These are phyloP conservation scores for Tephrocybe sp. DNA, from an alignment of 768 basidiomycete genomes.

Conservation along the genomic window DNA sequence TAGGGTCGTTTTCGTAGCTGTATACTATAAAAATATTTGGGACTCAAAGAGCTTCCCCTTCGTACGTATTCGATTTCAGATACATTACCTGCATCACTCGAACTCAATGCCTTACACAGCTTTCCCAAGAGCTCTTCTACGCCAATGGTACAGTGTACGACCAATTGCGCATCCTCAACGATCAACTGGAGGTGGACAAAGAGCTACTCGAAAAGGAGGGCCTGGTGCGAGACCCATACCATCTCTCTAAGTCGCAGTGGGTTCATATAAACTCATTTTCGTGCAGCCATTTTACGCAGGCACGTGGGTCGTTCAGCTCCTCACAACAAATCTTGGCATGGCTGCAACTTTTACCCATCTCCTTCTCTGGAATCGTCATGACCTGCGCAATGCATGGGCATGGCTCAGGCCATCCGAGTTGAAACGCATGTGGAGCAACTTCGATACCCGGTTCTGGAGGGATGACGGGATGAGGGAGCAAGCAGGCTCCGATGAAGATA, in stretches of 20 bases:
- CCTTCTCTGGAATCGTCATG: conserved; percentile 44
- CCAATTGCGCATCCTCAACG: conserved; percentile 46
- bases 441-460: conserved; percentile 43
- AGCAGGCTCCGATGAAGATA: conserved; percentile 23
- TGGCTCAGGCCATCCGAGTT: conserved; percentile 42
- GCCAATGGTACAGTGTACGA: conserved; percentile 47
- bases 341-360: conserved; percentile 49
- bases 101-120: conserved; percentile 34
- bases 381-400: conserved; percentile 41
- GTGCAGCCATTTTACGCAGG: conserved; percentile 43
- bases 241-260: too few species aligned
- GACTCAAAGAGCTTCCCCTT: conserved; percentile 36
- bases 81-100: neutral
- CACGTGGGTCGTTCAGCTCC: conserved; percentile 46
- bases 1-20: conserved; percentile 44
- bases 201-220: conserved; percentile 40
- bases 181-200: conserved; percentile 42
- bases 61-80: conserved; percentile 17
- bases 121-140: conserved; percentile 52
- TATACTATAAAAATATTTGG: conserved; percentile 59
- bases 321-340: conserved; percentile 46
- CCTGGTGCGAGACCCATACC: conserved; percentile 23
- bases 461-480: conserved; percentile 38
- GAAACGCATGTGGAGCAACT: conserved; percentile 30
- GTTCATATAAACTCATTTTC: too few species aligned